These are phyloP conservation scores for Suillus brevipes DNA, from an alignment of 768 basidiomycete species.

Conservation along the genomic window DNA sequence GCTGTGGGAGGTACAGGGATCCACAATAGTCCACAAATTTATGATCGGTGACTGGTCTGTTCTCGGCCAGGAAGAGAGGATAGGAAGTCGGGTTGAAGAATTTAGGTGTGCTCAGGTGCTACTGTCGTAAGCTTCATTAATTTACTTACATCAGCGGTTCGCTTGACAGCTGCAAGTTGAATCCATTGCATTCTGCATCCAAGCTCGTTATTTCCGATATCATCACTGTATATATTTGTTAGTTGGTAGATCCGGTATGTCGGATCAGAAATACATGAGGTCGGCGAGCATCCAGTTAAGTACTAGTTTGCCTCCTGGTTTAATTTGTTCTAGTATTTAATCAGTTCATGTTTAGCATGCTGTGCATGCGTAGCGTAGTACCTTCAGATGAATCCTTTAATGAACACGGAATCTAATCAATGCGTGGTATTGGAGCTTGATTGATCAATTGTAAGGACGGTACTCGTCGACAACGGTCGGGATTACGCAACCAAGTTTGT, in stretches of 20 bases:
- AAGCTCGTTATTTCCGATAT: constrained; percentile 6
- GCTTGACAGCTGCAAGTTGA: neutral
- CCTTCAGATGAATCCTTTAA: neutral
- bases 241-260: neutral
- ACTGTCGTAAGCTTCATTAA: neutral
- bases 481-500: neutral
- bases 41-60: neutral
- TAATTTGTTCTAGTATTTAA: neutral
- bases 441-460: neutral
- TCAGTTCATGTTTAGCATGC: neutral
- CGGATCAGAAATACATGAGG: neutral
- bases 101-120: neutral
- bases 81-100: neutral
- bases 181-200: neutral
- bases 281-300: neutral
- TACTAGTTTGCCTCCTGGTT: constrained; percentile 2
- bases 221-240: constrained; percentile 1
- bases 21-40: constrained; percentile 4
- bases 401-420: neutral
- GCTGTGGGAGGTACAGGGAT: constrained; percentile 9
- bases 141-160: neutral
- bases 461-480: neutral
- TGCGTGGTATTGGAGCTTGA: neutral
- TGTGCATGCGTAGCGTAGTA: neutral
- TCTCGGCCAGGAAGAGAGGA: neutral